Evolutionary conservation across 805 yeast genomes (phyloP), one percentile per base, ranked within the genome.

Genomic region (Yamadazyma tumulicola): DNA sequence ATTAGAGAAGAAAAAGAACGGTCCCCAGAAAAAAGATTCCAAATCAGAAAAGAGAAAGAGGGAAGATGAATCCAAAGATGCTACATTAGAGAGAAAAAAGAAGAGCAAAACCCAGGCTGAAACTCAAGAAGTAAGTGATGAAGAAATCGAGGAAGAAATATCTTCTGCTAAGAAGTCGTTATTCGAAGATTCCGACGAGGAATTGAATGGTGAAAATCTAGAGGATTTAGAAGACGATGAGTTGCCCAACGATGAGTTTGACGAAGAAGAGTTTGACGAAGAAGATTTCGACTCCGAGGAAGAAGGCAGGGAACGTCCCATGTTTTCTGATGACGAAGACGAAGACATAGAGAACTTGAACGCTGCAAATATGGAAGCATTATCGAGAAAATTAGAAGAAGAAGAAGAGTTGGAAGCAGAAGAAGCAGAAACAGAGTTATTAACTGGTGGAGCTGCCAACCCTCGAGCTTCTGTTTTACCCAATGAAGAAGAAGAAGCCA

Each of bases 381-480:
- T 79, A 38, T 83, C 93, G 25, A 72, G 71, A 44, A 69, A 67
- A 51, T 67, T 85, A 40, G 94, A 85, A 48, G 79, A 71, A 35
- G 56, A 66, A 59, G 64, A 85, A 66, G 68, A 53, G 36, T 42
- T 50, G 32, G 73, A 67, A 45, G 71, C 71, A 9, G 68, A 64
- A 43, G 73, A 67, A 45, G 73, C 72, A 7, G 72, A 66, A 48
- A 54, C 42, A 52, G 89, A 79, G 43, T 62, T 83, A 38, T 56
- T 80, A 34, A 79, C 79, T 47, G 74, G 75, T 4, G 74, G 75
- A 37, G 62, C 65, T 25, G 55, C 58, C 29, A 85, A 83, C 54
- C 91, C 93, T 44, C 70, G 85, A 57, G 93, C 94, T 16, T 69
- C 76, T 48, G 72, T 87, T 19, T 70, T 88, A 41, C 96, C 96